A percentile compares a stretch with the other conserved stretches of the same genome.
These are phyloP conservation scores for Grifola frondosa DNA, from an alignment of 1,284 basidiomycete genomes.

Conservation along the genomic window DNA sequence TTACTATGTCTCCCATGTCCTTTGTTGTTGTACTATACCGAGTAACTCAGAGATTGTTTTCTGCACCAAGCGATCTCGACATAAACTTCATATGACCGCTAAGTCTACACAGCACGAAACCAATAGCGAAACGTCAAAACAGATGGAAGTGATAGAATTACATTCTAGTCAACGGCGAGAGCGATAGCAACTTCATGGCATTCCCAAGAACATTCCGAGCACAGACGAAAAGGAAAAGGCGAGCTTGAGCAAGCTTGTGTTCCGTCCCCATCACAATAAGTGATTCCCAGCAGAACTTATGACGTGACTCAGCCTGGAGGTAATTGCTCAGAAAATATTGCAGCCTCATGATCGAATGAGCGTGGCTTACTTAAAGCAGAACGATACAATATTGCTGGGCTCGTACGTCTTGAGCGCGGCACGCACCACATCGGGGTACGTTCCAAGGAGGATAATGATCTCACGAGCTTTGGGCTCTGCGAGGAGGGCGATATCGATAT, in stretches of 20 bases:
- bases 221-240: conserved; percentile 88
- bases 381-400: conserved; percentile 85
- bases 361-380: conserved; percentile 75
- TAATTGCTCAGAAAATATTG: too few relatives aligned
- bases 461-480: conserved; percentile 75
- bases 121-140: too few relatives aligned
- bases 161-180: conserved; percentile 92
- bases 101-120: too few relatives aligned
- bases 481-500: conserved; percentile 72
- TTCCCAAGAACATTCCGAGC: conserved; percentile 87
- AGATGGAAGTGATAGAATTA: too few relatives aligned
- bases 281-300: too few relatives aligned
- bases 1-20: too few relatives aligned
- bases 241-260: conserved; percentile 62
- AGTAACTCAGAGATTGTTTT: too few relatives aligned
- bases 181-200: conserved; percentile 86
- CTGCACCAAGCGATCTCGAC: too few relatives aligned
- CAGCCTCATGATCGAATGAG: conserved; percentile 82
- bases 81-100: too few relatives aligned
- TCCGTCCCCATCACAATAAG: conserved; percentile 35
- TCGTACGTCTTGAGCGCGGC: conserved; percentile 83
- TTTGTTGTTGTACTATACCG: too few relatives aligned
- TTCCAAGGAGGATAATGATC: conserved; percentile 81
- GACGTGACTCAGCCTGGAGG: too few relatives aligned
- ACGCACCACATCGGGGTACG: conserved; percentile 89